phyloP scores from a whole-genome alignment of 805 yeast genomes.

The Debaryomyces prosopidis region DNA sequence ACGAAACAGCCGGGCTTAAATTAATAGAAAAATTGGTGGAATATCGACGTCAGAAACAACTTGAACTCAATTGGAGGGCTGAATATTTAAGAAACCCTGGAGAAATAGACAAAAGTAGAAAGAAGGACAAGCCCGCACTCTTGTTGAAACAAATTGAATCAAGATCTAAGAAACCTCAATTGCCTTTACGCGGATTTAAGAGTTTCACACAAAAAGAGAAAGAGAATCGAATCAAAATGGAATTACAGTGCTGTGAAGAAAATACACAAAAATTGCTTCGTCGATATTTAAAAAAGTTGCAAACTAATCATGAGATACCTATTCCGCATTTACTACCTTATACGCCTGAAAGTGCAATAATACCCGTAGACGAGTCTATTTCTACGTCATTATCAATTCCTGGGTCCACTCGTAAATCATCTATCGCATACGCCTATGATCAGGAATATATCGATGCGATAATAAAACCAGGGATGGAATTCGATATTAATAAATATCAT shows the following conservation, averaged over 20 bases:
- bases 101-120: neutral
- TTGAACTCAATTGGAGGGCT: constrained; percentile 18
- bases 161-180: constrained; percentile 8
- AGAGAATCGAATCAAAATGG: constrained; percentile 1
- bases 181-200: constrained; percentile 1
- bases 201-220: neutral
- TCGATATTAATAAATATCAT: constrained; percentile 29
- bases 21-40: constrained; percentile 15
- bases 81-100: constrained; percentile 7
- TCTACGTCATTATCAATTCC: constrained; percentile 15
- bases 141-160: constrained; percentile 3
- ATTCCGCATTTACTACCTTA: constrained; percentile 34
- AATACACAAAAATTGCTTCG: constrained; percentile 19
- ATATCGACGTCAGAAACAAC: constrained; percentile 11
- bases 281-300: constrained; percentile 29
- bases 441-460: constrained; percentile 29
- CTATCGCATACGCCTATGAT: constrained; percentile 31
- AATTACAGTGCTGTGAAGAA: neutral
- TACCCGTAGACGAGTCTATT: constrained; percentile 11
- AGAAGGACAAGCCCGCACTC: constrained; percentile 10
- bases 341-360: constrained; percentile 11
- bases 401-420: constrained; percentile 21
- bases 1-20: constrained; percentile 1
- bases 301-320: constrained; percentile 25
- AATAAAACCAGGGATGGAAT: constrained; percentile 33